A percentile compares a stretch with the other conserved stretches of the same genome.
These are phyloP conservation scores for Acanthamoeba castellanii DNA, from an alignment of 208 protist genomes.

Conservation along the genomic window DNA sequence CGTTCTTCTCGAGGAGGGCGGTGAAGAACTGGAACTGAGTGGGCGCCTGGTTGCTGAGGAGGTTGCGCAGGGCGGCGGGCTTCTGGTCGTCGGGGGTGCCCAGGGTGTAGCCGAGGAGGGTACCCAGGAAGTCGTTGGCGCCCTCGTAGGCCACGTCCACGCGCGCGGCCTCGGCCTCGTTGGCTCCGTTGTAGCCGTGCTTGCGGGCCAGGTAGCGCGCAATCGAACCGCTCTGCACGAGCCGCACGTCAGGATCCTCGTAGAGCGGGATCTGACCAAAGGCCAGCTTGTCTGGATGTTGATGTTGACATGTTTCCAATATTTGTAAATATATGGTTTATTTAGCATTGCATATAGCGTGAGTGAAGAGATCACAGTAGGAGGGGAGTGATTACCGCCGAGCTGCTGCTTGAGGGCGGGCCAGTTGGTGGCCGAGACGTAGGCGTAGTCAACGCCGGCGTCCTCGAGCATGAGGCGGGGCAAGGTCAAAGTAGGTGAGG, in stretches of 20 bases:
- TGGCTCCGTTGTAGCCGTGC: constrained; percentile 60
- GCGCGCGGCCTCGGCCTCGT: background rate
- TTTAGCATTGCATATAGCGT: too few species aligned
- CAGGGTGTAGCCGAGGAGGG: background rate
- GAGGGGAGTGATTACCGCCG: background rate
- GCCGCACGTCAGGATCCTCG: background rate
- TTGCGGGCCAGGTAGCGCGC: constrained; percentile 32
- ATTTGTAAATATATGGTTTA: too few species aligned
- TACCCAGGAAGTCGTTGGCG: background rate
- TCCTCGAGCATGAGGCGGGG: constrained; percentile 11
- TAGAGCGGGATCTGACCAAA: constrained; percentile 45
- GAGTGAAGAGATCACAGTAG: background rate
- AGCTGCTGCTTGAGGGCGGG: background rate
- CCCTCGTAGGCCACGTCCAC: constrained; percentile 28
- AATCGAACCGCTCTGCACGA: constrained; percentile 24
- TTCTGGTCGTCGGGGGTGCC: constrained; percentile 9
- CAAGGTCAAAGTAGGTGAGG: constrained; percentile 31
- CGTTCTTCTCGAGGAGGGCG: constrained; percentile 57
- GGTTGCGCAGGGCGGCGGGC: background rate
- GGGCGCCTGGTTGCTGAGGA: background rate
- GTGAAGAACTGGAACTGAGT: constrained; percentile 38
- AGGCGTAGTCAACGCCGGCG: constrained; percentile 24
- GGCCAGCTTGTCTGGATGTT: background rate
- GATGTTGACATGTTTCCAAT: too few species aligned
- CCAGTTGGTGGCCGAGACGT: constrained; percentile 1